A percentile compares a stretch with the other conserved stretches of the same genome.
Conservation (phyloP, 805 yeast genomes). For the Soucietia sequanensis region DNA sequence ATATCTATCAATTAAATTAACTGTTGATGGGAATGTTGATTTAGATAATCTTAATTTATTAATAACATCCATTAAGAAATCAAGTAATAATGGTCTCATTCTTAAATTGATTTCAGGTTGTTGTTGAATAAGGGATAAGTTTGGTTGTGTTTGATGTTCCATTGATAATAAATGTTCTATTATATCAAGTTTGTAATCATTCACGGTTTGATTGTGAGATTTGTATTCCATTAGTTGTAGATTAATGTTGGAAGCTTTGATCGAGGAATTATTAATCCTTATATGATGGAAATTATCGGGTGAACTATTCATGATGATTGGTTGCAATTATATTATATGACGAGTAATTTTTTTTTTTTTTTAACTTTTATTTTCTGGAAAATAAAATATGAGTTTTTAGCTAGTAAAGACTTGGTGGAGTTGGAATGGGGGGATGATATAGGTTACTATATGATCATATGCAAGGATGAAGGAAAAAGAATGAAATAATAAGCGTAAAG, state of each 20-base stretch:
- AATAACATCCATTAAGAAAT: constrained; percentile 45
- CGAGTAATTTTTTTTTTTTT: too few species aligned
- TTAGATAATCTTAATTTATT: constrained; percentile 39
- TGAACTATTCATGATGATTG: constrained; percentile 13
- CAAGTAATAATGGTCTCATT: constrained; percentile 44
- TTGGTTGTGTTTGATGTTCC: constrained; percentile 29
- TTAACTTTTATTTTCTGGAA: too few species aligned
- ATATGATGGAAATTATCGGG: constrained; percentile 35
- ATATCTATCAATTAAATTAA: constrained; percentile 43
- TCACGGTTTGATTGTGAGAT: constrained; percentile 41
- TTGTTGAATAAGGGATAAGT: constrained; percentile 39
- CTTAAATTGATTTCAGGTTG: constrained; percentile 45
- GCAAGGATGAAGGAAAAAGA: too few species aligned
- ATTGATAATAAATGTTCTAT: constrained; percentile 30
- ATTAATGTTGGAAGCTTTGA: constrained; percentile 39
- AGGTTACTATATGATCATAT: too few species aligned
- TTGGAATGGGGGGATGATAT: too few species aligned
- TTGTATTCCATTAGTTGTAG: constrained; percentile 48
- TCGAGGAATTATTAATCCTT: constrained; percentile 27
- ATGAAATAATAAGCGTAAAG: too few species aligned
- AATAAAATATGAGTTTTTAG: too few species aligned
- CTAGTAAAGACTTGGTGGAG: too few species aligned
- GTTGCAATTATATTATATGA: too few species aligned
- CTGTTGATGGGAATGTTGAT: constrained; percentile 44
- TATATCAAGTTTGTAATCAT: constrained; percentile 47